Evolutionary conservation across 2,329 filamentous ascomycete species (phyloP), one percentile per base, ranked within the genome.

Genomic region (Penicillium sp.): DNA sequence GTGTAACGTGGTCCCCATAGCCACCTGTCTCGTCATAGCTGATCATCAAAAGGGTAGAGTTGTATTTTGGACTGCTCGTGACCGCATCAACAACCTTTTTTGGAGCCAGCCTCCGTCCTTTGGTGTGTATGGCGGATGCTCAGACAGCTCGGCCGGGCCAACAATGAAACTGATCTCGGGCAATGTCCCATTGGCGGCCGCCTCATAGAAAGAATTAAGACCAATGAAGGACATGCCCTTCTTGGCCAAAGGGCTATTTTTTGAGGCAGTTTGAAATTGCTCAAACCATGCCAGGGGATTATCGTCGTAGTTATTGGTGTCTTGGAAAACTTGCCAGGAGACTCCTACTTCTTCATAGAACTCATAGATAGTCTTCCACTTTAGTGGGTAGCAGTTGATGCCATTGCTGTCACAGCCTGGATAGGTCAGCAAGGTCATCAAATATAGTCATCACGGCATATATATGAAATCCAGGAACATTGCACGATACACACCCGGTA

Each of bases 61-160:
- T 70, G 62, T 82, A 84, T 40, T 74, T 74, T 4, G 78, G 78
- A 18, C 79, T 79, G 47, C 71, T 72, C 11, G 74, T 77, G 4
- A 84, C 77, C 3, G 79, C 78, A 51, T 81, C 72, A 14, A 81
- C 77, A 6, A 84, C 71, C 61, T 79, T 62, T 79, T 76, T 62
- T 83, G 78, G 34, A 84, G 69, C 79, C 80, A 84, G 4, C 74
- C 80, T 13, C 81, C 81, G 53, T 83, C 81, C 54, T 74, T 76
- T 1, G 81, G 80, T 39, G 74, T 72, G 60, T 78, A 82, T 0
- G 80, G 79, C 2, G 79, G 75, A 61, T 83, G 80, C 63, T 84
- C 81, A 0, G 78, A 80, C 4, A 83, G 68, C 56, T 82, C 76
- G 8, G 71, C 67, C 0, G 79, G 80, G 4, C 78, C 71, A 57